Conservation (phyloP, 176 grass and related monocot species). For the Eragrostis nindensis region DNA sequence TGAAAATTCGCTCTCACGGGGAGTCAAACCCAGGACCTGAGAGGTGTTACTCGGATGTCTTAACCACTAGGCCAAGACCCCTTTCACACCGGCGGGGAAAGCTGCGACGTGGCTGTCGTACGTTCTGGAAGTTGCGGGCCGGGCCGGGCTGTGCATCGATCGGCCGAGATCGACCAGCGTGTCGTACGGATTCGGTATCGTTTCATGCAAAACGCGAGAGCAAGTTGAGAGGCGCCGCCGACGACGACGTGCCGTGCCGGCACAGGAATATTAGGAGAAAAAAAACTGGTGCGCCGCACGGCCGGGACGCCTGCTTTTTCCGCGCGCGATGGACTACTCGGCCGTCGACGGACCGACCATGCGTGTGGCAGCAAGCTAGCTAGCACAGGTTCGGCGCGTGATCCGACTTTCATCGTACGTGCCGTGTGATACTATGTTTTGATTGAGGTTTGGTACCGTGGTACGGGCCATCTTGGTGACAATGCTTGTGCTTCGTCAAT, state of each 20-base stretch:
- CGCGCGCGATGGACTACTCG: neutral
- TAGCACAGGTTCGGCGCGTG: constrained; percentile 38
- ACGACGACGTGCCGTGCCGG: neutral
- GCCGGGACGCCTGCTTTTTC: neutral
- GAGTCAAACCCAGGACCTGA: too few species aligned
- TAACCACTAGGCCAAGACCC: too few species aligned
- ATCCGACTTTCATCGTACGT: neutral
- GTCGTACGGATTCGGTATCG: constrained; percentile 22
- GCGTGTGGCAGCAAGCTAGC: neutral
- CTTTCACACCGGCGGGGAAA: too few species aligned
- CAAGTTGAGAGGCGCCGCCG: neutral
- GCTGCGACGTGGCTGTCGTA: constrained; percentile 34
- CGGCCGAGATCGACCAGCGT: too few species aligned
- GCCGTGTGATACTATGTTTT: neutral
- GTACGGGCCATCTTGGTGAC: neutral
- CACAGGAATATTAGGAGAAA: neutral
- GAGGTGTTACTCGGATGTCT: too few species aligned
- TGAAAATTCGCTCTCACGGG: too few species aligned
- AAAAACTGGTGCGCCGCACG: constrained; percentile 13
- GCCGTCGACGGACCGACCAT: neutral
- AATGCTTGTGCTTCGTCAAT: neutral
- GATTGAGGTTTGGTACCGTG: too few species aligned
- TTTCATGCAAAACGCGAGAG: constrained; percentile 17
- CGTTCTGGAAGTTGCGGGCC: neutral
- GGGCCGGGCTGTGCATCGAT: neutral